Percentiles rank a stretch among this genome's conserved stretches.
These are phyloP conservation scores for Stentor coeruleus DNA, from an alignment of 73 alveolate species.

Conservation along the genomic window DNA sequence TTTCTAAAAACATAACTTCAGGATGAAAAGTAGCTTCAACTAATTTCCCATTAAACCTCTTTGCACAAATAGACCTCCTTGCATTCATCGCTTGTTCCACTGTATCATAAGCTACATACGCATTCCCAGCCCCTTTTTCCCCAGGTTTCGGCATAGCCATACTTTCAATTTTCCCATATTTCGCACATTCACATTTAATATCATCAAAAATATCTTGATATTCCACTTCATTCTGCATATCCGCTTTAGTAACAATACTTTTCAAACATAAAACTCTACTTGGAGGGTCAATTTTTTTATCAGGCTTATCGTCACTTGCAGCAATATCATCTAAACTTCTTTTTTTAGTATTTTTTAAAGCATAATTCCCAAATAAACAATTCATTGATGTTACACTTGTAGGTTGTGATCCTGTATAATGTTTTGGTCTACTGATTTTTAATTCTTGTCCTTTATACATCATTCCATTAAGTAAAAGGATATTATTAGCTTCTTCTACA, in stretches of 20 bases:
- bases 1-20: background rate
- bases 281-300: slow-evolving; percentile 37
- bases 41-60: slow-evolving; percentile 9
- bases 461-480: slow-evolving; percentile 65
- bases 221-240: slow-evolving; percentile 57
- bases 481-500: slow-evolving; percentile 84
- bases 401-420: slow-evolving; percentile 25
- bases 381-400: slow-evolving; percentile 3
- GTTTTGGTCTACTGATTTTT: slow-evolving; percentile 87
- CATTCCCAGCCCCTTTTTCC: slow-evolving; percentile 27
- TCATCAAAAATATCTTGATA: slow-evolving; percentile 77
- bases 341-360: background rate
- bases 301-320: background rate
- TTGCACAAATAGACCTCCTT: background rate
- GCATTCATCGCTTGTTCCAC: slow-evolving; percentile 21
- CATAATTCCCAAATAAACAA: slow-evolving; percentile 1
- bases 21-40: slow-evolving; percentile 22
- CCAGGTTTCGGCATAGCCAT: slow-evolving; percentile 82
- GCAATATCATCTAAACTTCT: background rate
- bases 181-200: slow-evolving; percentile 62
- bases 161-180: slow-evolving; percentile 67
- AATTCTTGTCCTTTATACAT: slow-evolving; percentile 52
- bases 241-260: slow-evolving; percentile 61
- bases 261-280: slow-evolving; percentile 68
- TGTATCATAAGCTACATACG: slow-evolving; percentile 12